Evolutionary conservation across 2,329 filamentous ascomycete genomes (phyloP).

Genomic region (Ophiosphaerella herpotricha): DNA sequence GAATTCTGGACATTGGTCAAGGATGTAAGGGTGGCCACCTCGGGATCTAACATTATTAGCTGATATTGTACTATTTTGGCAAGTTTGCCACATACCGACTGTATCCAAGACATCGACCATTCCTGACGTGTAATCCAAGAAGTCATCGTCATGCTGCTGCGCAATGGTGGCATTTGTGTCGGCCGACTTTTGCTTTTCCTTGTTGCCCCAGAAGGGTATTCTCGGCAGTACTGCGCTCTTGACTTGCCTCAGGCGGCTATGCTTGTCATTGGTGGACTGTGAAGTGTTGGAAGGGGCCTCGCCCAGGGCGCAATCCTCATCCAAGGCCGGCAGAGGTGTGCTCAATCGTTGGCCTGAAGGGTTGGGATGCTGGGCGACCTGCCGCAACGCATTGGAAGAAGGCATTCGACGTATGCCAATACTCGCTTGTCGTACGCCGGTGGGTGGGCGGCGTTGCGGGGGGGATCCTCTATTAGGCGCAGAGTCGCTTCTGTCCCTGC

Average conservation of each 20-base stretch:
- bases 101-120: conserved; percentile 72
- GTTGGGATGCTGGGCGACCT: conserved; percentile 24
- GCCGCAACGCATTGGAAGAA: conserved; percentile 29
- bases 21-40: conserved; percentile 80
- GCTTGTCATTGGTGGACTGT: conserved; percentile 17
- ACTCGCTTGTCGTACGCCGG: conserved; percentile 37
- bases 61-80: neutral
- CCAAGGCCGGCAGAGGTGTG: conserved; percentile 33
- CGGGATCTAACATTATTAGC: conserved; percentile 65
- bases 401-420: conserved; percentile 44
- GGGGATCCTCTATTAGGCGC: conserved; percentile 22
- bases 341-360: conserved; percentile 26
- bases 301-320: conserved; percentile 33
- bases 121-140: conserved; percentile 60
- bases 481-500: conserved; percentile 34
- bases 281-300: conserved; percentile 21
- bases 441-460: conserved; percentile 31
- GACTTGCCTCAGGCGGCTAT: conserved; percentile 32
- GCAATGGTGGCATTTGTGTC: neutral
- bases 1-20: conserved; percentile 91
- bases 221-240: conserved; percentile 34
- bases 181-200: conserved; percentile 11
- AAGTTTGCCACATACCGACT: conserved; percentile 57
- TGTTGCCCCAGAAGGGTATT: conserved; percentile 33
- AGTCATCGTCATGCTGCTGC: conserved; percentile 6